Base-by-base conservation (phyloP, 208 protist genomes). In the Trypanosoma rangeli region DNA sequence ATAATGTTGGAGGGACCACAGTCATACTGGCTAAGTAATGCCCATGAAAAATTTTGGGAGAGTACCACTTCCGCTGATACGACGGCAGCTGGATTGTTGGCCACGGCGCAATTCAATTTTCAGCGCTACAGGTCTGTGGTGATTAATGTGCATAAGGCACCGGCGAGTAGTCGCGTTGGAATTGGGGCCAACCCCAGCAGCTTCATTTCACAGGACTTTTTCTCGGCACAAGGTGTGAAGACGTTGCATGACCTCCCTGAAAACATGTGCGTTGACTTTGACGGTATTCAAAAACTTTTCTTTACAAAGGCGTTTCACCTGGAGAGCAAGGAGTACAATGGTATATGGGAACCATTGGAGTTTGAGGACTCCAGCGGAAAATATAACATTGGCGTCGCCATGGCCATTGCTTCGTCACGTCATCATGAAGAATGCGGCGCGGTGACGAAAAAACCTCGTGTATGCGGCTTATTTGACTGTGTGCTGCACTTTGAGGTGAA, bases 121-220 rank as follows among this genome's bases (percentile, higher is more conserved):
- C 83, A 90, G 72, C 69, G 75, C 35, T 93, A 86, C 79, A 83
- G 74, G 24, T 73, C 74, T 5, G 66, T 94, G 22, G 89, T 95
- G 44, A 89, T 97, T 63, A 97, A 97, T 71, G 89, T 97, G 33
- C 93, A 97, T 85, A 97, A 97, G 83, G 77, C 91, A 7, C 93
- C 93, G 0, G 93, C 84, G 35, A 90, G 85, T 70, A 94, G 87
- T 66, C 90, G 93, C n/a, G 93, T 97, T 22, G 93, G 93, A 48
- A 83, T 96, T 61, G 93, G 93, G 9, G 93, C 93, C 58, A 95
- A 90, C 79, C 89, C 93, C 15, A 90, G 85, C 71, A 84, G 87
- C 80, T 96, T 93, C 73, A 82, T 96, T 48, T 70, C 87, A 59
- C 93, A 97, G 78, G 90, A 97, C 75, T 97, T 79, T 83, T 96